Evolutionary conservation across 2,329 filamentous ascomycete genomes (phyloP).

Genomic region (Aspergillus aculeatus): DNA sequence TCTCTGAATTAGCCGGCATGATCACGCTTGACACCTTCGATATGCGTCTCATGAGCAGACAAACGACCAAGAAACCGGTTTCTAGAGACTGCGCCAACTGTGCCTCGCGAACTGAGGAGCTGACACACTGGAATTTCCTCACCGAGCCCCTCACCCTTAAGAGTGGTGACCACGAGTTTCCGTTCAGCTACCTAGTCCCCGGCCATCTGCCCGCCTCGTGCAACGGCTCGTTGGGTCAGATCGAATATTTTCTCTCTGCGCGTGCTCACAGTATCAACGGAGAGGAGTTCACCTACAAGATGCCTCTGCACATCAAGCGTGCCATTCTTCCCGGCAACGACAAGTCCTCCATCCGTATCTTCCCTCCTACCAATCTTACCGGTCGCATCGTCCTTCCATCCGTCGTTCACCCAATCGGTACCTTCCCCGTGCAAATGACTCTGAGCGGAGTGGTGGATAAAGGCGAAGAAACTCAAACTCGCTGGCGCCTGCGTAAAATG

Average conservation of each 20-base stretch:
- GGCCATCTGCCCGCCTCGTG: conserved; percentile 84
- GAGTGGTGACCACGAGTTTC: conserved; percentile 70
- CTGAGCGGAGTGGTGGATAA: conserved; percentile 84
- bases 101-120: conserved; percentile 65
- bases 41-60: conserved; percentile 68
- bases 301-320: conserved; percentile 71
- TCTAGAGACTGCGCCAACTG: conserved; percentile 76
- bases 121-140: conserved; percentile 79
- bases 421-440: conserved; percentile 74
- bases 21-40: conserved; percentile 68
- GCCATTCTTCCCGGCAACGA: conserved; percentile 76
- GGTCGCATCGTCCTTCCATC: conserved; percentile 78
- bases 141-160: conserved; percentile 48
- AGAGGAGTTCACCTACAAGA: conserved; percentile 64
- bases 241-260: conserved; percentile 77
- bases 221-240: conserved; percentile 67
- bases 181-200: conserved; percentile 82
- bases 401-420: conserved; percentile 81
- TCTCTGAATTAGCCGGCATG: conserved; percentile 62
- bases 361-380: conserved; percentile 92
- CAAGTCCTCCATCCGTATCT: conserved; percentile 88
- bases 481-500: conserved; percentile 89
- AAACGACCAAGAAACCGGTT: conserved; percentile 79
- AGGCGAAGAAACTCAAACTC: conserved; percentile 64
- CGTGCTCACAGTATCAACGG: conserved; percentile 61